Percentiles rank a stretch among this genome's conserved stretches.
phyloP scores from a whole-genome alignment of 768 basidiomycete genomes.

The Pisolithus albus region DNA sequence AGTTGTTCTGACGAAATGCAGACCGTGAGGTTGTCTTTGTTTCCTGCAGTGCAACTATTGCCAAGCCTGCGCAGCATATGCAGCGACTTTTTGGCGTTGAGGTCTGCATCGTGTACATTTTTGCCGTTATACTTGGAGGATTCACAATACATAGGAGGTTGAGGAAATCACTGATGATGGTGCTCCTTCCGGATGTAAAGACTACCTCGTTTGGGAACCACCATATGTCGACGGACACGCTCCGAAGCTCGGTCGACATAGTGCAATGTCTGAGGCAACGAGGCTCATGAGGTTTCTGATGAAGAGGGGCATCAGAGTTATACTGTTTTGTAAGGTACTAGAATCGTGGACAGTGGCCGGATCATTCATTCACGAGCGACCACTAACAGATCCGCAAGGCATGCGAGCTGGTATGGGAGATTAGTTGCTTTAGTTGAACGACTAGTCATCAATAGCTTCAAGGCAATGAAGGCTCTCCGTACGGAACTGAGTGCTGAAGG shows the following conservation, averaged over 20 bases:
- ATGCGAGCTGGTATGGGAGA: conserved; percentile 63
- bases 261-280: conserved; percentile 63
- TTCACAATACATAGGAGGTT: conserved; percentile 36
- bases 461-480: conserved; percentile 78
- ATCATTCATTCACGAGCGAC: background rate
- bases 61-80: conserved; percentile 74
- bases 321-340: conserved; percentile 81
- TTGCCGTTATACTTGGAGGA: background rate
- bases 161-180: conserved; percentile 73
- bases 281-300: conserved; percentile 72
- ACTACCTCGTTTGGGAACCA: conserved; percentile 75
- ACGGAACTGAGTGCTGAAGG: conserved; percentile 68
- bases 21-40: conserved; percentile 59
- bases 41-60: conserved; percentile 85
- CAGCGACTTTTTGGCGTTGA: conserved; percentile 63
- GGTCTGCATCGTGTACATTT: conserved; percentile 12
- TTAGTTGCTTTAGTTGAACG: background rate
- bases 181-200: conserved; percentile 73
- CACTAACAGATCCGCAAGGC: conserved; percentile 58
- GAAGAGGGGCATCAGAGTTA: conserved; percentile 72
- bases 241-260: conserved; percentile 46
- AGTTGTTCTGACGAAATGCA: conserved; percentile 5
- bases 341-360: background rate
- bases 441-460: conserved; percentile 9
- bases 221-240: conserved; percentile 50